Percentiles rank a stretch among this genome's conserved stretches.
Conservation (phyloP, 2,329 filamentous ascomycete species). For the Colletotrichum costaricense region DNA sequence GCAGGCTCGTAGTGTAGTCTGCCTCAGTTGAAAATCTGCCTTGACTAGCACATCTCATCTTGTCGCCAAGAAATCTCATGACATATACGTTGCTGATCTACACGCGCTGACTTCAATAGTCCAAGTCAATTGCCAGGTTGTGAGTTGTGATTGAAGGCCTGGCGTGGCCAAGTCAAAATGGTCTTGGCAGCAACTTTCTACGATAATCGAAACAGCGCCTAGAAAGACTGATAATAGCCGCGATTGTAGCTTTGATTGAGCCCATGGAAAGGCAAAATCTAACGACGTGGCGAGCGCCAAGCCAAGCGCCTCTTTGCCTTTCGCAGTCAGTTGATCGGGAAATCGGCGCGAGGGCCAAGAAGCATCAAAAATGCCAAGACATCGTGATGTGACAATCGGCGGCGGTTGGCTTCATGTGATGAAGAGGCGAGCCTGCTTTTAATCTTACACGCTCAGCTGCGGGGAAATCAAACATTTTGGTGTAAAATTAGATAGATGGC, state of each 20-base stretch:
- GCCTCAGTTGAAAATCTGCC: neutral
- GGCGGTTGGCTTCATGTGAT: constrained; percentile 8
- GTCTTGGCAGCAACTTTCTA: constrained; percentile 21
- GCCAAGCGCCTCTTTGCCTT: neutral
- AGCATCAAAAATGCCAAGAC: constrained; percentile 13
- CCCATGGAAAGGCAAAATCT: neutral
- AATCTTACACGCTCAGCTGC: constrained; percentile 15
- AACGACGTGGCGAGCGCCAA: neutral
- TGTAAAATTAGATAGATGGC: constrained; percentile 21
- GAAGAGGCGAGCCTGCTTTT: neutral
- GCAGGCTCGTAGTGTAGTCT: neutral
- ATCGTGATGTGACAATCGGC: constrained; percentile 3
- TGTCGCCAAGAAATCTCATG: neutral
- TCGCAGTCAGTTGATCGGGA: neutral
- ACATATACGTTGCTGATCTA: neutral
- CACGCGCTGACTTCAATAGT: neutral
- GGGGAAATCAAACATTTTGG: constrained; percentile 18
- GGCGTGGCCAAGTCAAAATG: constrained; percentile 11
- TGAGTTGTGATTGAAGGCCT: neutral
- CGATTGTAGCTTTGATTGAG: neutral
- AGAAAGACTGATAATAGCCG: neutral
- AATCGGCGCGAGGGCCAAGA: constrained; percentile 7
- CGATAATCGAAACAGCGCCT: constrained; percentile 1
- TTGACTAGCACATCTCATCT: neutral
- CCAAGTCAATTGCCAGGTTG: neutral